Evolutionary conservation across 495 filamentous ascomycete genomes (phyloP).

Genomic region (Talaromyces trachyspermus): DNA sequence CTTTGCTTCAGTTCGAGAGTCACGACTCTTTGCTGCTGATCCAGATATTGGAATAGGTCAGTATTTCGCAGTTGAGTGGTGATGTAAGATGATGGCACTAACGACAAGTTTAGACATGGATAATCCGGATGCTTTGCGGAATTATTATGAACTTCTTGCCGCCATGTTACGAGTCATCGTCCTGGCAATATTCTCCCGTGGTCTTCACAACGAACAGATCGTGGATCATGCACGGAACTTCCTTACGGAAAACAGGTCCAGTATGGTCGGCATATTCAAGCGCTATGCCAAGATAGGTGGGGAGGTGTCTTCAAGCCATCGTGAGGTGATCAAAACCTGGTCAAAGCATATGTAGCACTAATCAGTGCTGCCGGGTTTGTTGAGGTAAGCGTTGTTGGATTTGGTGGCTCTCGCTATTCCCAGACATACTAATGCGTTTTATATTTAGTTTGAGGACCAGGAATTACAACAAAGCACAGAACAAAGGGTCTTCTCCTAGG

Average conservation of each 20-base stretch:
- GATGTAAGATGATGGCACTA: constrained; percentile 12
- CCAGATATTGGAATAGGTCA: constrained; percentile 81
- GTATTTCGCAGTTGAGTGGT: constrained; percentile 22
- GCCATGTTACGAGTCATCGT: constrained; percentile 77
- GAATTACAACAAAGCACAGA: constrained; percentile 27
- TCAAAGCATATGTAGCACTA: constrained; percentile 53
- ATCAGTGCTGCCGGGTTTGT: constrained; percentile 54
- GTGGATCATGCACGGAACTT: constrained; percentile 68
- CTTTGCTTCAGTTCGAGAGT: constrained; percentile 74
- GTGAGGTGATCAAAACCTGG: constrained; percentile 42
- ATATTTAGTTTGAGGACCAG: constrained; percentile 33
- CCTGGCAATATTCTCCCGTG: constrained; percentile 67
- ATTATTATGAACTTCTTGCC: constrained; percentile 77
- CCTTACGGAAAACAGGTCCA: constrained; percentile 66
- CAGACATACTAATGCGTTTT: constrained; percentile 9
- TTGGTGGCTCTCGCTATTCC: constrained; percentile 15
- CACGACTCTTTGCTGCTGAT: constrained; percentile 78
- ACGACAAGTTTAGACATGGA: constrained; percentile 49
- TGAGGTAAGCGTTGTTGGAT: too few relatives aligned
- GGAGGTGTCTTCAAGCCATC: constrained; percentile 27
- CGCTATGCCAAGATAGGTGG: constrained; percentile 73
- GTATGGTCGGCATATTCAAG: constrained; percentile 88
- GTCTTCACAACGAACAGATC: constrained; percentile 70
- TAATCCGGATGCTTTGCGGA: constrained; percentile 61
- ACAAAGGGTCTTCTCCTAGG: constrained; percentile 33